Percentiles rank a stretch among this genome's conserved stretches.
phyloP scores from a whole-genome alignment of 768 basidiomycete species.

The Galerina sulciceps region DNA sequence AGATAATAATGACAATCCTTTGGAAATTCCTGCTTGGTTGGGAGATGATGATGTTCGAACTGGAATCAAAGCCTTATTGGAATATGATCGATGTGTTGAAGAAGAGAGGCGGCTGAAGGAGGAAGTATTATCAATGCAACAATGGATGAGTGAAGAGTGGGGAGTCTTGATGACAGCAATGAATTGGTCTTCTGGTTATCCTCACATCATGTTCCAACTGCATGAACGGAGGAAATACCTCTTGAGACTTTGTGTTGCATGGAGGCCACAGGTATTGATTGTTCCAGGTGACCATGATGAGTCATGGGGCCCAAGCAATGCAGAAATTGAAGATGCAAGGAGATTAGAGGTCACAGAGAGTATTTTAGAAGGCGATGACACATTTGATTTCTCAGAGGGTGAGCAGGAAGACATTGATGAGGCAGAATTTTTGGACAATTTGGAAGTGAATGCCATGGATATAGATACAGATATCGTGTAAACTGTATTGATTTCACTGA shows the following conservation, averaged over 20 bases:
- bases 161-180: no score
- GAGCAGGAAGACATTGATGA: neutral
- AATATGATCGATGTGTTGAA: no score
- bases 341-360: neutral
- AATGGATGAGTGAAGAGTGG: no score
- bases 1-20: no score
- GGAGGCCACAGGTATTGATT: neutral
- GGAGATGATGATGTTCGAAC: neutral
- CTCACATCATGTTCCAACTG: neutral
- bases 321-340: neutral
- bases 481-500: no score
- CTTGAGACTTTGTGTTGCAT: neutral
- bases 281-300: neutral
- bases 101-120: no score
- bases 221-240: neutral
- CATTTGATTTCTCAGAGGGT: neutral
- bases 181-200: neutral
- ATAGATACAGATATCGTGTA: no score
- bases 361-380: neutral
- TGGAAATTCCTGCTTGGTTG: neutral
- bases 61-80: neutral
- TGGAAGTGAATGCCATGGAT: conserved; percentile 10
- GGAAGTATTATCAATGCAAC: no score
- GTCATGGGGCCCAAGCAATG: neutral
- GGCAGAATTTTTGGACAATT: neutral